A percentile compares a stretch with the other conserved stretches of the same genome.
phyloP scores from a whole-genome alignment of 1,139 yeast species.

The Scheffersomyces lignicola region DNA sequence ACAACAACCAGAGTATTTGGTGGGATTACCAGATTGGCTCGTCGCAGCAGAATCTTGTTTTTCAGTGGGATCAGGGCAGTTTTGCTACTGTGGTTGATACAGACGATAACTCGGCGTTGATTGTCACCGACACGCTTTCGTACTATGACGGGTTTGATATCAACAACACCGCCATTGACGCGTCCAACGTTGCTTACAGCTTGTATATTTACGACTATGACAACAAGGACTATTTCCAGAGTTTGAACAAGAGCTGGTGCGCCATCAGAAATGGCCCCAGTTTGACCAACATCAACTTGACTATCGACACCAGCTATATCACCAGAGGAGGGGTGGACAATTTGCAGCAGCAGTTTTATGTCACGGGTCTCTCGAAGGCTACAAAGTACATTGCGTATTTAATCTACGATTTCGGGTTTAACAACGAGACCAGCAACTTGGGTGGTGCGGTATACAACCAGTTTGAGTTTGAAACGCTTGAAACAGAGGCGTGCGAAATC shows the following conservation, averaged over 20 bases:
- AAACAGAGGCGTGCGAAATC: conserved; percentile 62
- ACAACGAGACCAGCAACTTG: conserved; percentile 28
- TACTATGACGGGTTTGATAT: conserved; percentile 6
- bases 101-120: conserved; percentile 68
- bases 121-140: conserved; percentile 64
- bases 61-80: conserved; percentile 66
- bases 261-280: conserved; percentile 60
- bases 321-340: conserved; percentile 49
- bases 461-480: conserved; percentile 62
- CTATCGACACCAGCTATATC: conserved; percentile 42
- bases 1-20: conserved; percentile 31
- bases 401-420: conserved; percentile 47
- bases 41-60: conserved; percentile 64
- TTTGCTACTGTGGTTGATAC: conserved; percentile 69
- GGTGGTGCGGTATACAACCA: conserved; percentile 71
- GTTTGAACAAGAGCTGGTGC: conserved; percentile 66
- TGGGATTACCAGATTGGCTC: conserved; percentile 72
- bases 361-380: conserved; percentile 60
- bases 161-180: conserved; percentile 16
- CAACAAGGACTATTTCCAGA: conserved; percentile 35
- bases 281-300: conserved; percentile 20
- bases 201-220: conserved; percentile 49
- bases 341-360: conserved; percentile 59
- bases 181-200: conserved; percentile 37
- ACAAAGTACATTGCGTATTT: conserved; percentile 68